Evolutionary conservation across 257 asterid genomes (phyloP), one percentile per base, ranked within the genome.

Genomic region (Penstemon eatonii): DNA sequence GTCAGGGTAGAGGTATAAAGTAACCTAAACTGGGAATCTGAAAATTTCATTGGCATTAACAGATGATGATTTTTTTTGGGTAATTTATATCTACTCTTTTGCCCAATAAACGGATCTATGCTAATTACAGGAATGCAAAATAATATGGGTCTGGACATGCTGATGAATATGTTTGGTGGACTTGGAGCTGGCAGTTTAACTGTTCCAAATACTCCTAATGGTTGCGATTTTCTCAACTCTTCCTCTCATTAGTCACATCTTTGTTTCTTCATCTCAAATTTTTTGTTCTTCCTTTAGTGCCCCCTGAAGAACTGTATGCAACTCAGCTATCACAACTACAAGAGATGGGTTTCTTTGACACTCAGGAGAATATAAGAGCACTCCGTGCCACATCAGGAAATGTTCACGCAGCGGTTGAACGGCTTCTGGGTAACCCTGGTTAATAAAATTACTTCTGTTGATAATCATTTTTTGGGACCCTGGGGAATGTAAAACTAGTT

Each of bases 291-390:
- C 46, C 51, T 76, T 49, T 58, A 80, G 93, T 73, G 66, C 80
- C 93, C 45, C 85, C 86, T 1, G 90, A 84, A 75, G 85, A 84
- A 73, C 84, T 82, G 5, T 86, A 86, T 38, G 85, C 93, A 42
- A 71, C 80, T 54, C 93, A 84, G 71, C 76, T 86, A 5, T 66
- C 88, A 36, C 89, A 82, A 78, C 80, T 86, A 37, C 90, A 72
- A 37, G 93, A 86, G 72, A 84, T 86, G 90, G 93, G 89, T 10
- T 86, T 84, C 75, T 74, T 76, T 8, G 86, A 84, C 71, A 78
- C 84, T 0, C 79, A 80, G 41, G 88, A 82, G 61, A 84, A 86
- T 25, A 84, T 84, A 70, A 71, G 86, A 72, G 88, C 89, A 4
- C 81, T 86, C 53, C 70, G 65, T 49, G 86, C 93, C 52, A 75